phyloP scores from a whole-genome alignment of 768 basidiomycete species.

The Imleria badia region DNA sequence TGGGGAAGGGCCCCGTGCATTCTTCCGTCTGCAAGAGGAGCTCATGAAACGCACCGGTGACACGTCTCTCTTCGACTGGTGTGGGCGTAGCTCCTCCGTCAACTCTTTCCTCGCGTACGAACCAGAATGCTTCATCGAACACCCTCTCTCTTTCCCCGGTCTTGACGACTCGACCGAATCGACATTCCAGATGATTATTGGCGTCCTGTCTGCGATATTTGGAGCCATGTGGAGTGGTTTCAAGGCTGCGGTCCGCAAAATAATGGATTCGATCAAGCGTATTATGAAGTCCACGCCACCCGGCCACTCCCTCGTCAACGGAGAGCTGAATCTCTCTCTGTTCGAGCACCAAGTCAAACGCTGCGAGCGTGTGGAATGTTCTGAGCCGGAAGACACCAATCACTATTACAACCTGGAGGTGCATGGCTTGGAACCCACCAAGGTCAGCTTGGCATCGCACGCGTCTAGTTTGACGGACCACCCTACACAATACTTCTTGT shows the following conservation, averaged over 20 bases:
- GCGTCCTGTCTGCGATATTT: constrained; percentile 10
- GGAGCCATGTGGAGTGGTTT: constrained; percentile 7
- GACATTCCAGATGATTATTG: constrained; percentile 11
- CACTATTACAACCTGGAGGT: constrained; percentile 14
- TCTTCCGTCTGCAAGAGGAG: constrained; percentile 29
- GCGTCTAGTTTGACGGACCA: background rate
- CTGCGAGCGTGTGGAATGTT: constrained; percentile 2
- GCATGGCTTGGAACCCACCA: constrained; percentile 7
- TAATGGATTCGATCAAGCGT: background rate
- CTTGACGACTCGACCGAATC: constrained; percentile 8
- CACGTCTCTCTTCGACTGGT: constrained; percentile 26
- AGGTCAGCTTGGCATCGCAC: constrained; percentile 6
- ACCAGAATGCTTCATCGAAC: constrained; percentile 16
- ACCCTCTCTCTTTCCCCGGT: background rate
- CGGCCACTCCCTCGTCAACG: constrained; percentile 24
- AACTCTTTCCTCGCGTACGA: constrained; percentile 23
- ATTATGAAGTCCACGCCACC: constrained; percentile 11
- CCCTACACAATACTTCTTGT: constrained; percentile 18
- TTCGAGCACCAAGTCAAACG: constrained; percentile 20
- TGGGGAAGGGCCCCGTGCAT: constrained; percentile 29
- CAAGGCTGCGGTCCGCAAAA: background rate
- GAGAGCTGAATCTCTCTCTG: constrained; percentile 21
- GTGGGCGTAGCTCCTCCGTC: constrained; percentile 16
- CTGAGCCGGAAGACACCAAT: background rate
- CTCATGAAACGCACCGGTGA: constrained; percentile 29